Percentiles rank a stretch among this genome's conserved stretches.
Evolutionary conservation across 116 monocot species (phyloP).

Genomic region (Cymodocea nodosa): DNA sequence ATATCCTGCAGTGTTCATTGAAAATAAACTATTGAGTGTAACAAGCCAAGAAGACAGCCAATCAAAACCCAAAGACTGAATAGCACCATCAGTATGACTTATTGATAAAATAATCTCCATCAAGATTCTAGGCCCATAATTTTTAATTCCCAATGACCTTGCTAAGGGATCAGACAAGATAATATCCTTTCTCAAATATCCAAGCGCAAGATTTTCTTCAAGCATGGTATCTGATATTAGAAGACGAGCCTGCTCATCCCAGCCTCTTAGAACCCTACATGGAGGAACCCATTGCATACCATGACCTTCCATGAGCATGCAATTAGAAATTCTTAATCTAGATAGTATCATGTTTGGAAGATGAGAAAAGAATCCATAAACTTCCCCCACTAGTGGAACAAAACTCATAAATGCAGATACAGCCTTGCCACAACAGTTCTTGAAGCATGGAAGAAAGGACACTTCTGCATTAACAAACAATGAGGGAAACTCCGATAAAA

Average conservation of each 20-base stretch:
- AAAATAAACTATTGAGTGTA: slow-evolving; percentile 29
- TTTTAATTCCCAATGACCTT: slow-evolving; percentile 59
- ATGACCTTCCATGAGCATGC: slow-evolving; percentile 66
- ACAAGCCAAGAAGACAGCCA: slow-evolving; percentile 78
- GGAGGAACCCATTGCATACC: slow-evolving; percentile 60
- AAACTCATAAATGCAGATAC: slow-evolving; percentile 83
- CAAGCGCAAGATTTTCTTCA: slow-evolving; percentile 65
- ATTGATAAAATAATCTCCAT: slow-evolving; percentile 48
- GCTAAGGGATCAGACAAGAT: slow-evolving; percentile 70
- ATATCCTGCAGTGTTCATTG: slow-evolving; percentile 25
- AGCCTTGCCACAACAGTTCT: slow-evolving; percentile 56
- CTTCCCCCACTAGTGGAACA: slow-evolving; percentile 76
- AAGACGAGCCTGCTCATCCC: slow-evolving; percentile 59
- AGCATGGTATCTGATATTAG: slow-evolving; percentile 64
- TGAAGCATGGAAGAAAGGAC: slow-evolving; percentile 82
- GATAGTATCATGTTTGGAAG: slow-evolving; percentile 89
- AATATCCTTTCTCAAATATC: slow-evolving; percentile 71
- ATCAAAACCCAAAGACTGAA: slow-evolving; percentile 42
- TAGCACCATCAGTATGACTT: slow-evolving; percentile 26
- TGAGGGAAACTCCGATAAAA: slow-evolving; percentile 78
- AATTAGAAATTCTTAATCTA: slow-evolving; percentile 59
- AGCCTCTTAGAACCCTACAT: slow-evolving; percentile 74
- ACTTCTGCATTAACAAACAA: slow-evolving; percentile 66
- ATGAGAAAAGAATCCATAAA: slow-evolving; percentile 86
- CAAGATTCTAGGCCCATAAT: slow-evolving; percentile 74